Base-by-base conservation (phyloP, 2,329 filamentous ascomycete genomes). In the Penicillium sp. region DNA sequence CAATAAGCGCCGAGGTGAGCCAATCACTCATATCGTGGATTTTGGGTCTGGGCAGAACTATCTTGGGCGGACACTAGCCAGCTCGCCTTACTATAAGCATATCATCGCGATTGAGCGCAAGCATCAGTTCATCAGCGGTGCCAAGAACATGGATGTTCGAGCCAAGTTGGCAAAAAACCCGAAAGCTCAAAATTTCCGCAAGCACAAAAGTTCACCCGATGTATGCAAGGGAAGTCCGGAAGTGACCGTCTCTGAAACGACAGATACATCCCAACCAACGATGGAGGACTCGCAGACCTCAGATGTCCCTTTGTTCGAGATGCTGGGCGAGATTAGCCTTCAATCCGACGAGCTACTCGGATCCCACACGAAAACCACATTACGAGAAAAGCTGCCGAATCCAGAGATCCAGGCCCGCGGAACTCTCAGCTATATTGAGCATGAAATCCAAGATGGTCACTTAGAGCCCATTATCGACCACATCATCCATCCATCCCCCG, bases 41-140 rank as follows among this genome's bases (percentile, higher is more conserved):
- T 96, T 97, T 73, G 94, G 94, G 28, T 96, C 91, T 53, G 94
- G 94, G 0, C 93, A 97, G 73, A 97, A 97, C 69, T 99, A 99
- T 68, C 85, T 99, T 5, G 93, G 94, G 0, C 83, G 94, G 43
- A 89, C 90, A 1, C 79, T 99, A 54, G 93, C 93, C 12, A 91
- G 88, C 58, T 81, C 86, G 50, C 91, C 92, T 0, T 96, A 96
- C 76, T 89, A 92, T 67, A 86, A 87, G 66, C 85, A 91, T 62
- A 88, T 97, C 41, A 86, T 97, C 50, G 94, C 92, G 1, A 91
- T 99, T 33, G 94, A 99, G 74, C 89, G 91, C 56, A 86, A 87
- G 60, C 87, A 90, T 67, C 85, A 88, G 65, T 97, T 97, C 67
- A 94, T 97, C 57, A 84, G 84, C 28, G 91, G 91, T 10, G 93